phyloP scores from a whole-genome alignment of 805 yeast genomes.

The Debaryomyces tyrocola region DNA sequence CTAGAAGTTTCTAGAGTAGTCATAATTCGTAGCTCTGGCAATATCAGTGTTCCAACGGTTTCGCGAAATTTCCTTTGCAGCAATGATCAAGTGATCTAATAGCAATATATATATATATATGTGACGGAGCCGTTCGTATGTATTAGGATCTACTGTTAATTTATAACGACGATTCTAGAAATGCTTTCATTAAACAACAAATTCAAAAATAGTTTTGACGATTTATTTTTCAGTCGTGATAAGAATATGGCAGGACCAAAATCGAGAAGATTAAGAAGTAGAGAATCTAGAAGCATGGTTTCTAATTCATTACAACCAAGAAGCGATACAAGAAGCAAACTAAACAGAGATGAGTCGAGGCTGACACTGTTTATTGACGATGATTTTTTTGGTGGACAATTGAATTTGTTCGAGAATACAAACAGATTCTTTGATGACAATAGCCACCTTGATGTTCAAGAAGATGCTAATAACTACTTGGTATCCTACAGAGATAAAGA shows the following conservation, averaged over 20 bases:
- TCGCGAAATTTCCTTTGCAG: too few species aligned
- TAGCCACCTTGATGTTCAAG: constrained; percentile 17
- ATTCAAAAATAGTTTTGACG: constrained; percentile 12
- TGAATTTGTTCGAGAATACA: not conserved
- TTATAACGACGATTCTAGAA: not conserved
- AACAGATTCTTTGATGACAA: constrained; percentile 3
- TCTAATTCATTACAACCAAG: not conserved
- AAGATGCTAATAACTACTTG: constrained; percentile 22
- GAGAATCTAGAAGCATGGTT: not conserved
- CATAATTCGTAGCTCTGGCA: too few species aligned
- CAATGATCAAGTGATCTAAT: too few species aligned
- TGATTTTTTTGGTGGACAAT: not conserved
- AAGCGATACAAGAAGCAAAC: not conserved
- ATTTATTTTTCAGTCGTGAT: constrained; percentile 11
- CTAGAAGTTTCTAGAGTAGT: too few species aligned
- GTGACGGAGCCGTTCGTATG: too few species aligned
- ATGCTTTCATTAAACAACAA: constrained; percentile 1
- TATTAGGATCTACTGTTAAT: too few species aligned
- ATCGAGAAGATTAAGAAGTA: not conserved
- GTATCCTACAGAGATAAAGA: constrained; percentile 15
- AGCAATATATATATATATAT: too few species aligned
- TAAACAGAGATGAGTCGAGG: not conserved
- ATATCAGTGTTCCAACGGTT: too few species aligned
- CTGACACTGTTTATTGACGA: not conserved
- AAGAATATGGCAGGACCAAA: not conserved